Percentiles rank a stretch among this genome's conserved stretches.
phyloP scores from a whole-genome alignment of 2,329 filamentous ascomycete genomes.

The Neofusicoccum umdonicola region DNA sequence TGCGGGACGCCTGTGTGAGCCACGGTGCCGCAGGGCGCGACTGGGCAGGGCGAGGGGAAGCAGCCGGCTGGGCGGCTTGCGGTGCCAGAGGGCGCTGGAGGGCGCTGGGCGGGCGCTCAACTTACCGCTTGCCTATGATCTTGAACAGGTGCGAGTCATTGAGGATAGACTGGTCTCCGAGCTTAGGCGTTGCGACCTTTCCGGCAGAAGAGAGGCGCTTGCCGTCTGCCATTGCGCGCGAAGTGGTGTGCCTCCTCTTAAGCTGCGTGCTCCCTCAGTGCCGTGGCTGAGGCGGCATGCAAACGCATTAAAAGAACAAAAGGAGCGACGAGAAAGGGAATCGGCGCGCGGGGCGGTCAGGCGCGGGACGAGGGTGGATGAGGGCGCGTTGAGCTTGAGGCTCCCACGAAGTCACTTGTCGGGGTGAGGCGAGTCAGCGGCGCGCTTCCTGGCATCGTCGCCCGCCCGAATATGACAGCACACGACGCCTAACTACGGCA shows the following conservation, averaged over 20 bases:
- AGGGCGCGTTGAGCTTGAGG: slow-evolving; percentile 20
- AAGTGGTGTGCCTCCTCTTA: slow-evolving; percentile 18
- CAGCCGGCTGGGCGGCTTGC: not conserved
- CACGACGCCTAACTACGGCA: slow-evolving; percentile 6
- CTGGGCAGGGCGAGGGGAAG: not conserved
- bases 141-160: slow-evolving; percentile 47
- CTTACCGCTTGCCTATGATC: slow-evolving; percentile 62
- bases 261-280: slow-evolving; percentile 19
- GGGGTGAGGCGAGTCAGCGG: slow-evolving; percentile 17
- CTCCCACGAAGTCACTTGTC: slow-evolving; percentile 17
- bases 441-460: not conserved
- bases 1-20: slow-evolving; percentile 28
- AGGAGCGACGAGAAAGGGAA: slow-evolving; percentile 40
- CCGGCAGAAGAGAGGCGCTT: slow-evolving; percentile 57
- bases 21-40: slow-evolving; percentile 1
- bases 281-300: slow-evolving; percentile 27
- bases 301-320: slow-evolving; percentile 35
- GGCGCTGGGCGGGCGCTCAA: slow-evolving; percentile 14
- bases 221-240: slow-evolving; percentile 52
- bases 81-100: not conserved
- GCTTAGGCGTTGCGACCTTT: slow-evolving; percentile 54
- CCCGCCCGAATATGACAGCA: slow-evolving; percentile 1
- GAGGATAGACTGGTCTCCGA: slow-evolving; percentile 25
- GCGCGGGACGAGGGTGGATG: slow-evolving; percentile 20
- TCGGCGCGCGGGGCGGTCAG: slow-evolving; percentile 24